Base-by-base conservation (phyloP, 2,329 filamentous ascomycete genomes). In the Pyrenophora graminea region DNA sequence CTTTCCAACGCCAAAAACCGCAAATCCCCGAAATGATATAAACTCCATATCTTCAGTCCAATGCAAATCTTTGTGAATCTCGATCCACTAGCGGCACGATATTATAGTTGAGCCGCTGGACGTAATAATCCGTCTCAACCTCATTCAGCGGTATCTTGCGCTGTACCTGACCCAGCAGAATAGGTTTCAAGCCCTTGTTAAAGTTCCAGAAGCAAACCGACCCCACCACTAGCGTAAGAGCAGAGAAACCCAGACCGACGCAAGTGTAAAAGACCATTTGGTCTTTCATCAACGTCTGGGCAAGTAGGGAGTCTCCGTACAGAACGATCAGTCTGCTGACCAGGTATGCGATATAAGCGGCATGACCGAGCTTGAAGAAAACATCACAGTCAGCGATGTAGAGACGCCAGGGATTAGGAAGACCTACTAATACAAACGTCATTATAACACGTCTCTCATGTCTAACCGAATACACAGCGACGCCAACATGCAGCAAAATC, bases 221-320 rank as follows among this genome's bases (percentile, higher is more conserved):
- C 34, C 54, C 9, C 48, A n/a, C 23, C 42, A 53, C 10, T 4
- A 51, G n/a, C 4, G 57, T 50, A 5, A 44, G 12, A 0, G 39
- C 41, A 9, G 52, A 49, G 3, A 63, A 46, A 4, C 19, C 42
- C 7, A 65, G 17, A 2, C 51, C 56, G 1, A 58, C 43, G 18
- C 41, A 27, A 15, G 58, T 42, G 19, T 61, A 64, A n/a, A 66
- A 52, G 2, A 61, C 37, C 58, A 65, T 66, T 36, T 66, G 57
- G 23, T 65, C 51, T 36, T 62, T 67, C 39, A 66, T 37, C 6
- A 52, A n/a, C 0, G 63, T 64, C 0, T 39, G 43, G 0, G 63
- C 36, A 6, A 48, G 39, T 4, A 10, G 8, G 2, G 53, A 45
- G 4, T 50, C 19, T 2, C 60, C 60, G 13, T 54, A 40, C 10